A percentile compares a stretch with the other conserved stretches of the same genome.
These are phyloP conservation scores for Colletotrichum sp. DNA, from an alignment of 2,329 filamentous ascomycete species.

Conservation along the genomic window DNA sequence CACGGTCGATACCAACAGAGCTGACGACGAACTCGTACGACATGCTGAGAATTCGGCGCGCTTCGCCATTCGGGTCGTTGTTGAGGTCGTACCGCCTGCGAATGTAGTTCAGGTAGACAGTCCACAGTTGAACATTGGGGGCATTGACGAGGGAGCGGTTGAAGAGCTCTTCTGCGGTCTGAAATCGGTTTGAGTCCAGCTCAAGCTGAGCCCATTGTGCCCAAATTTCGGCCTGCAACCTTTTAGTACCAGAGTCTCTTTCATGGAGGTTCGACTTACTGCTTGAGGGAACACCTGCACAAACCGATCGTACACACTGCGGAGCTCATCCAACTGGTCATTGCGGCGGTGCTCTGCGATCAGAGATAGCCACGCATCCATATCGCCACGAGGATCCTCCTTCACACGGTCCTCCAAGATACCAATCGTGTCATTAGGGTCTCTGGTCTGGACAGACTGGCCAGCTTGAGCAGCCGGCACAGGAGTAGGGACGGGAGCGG, in stretches of 20 bases:
- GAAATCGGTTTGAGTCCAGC: slow-evolving; percentile 82
- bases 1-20: slow-evolving; percentile 89
- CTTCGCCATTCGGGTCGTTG: slow-evolving; percentile 77
- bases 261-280: slow-evolving; percentile 62
- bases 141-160: slow-evolving; percentile 78
- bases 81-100: slow-evolving; percentile 85
- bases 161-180: slow-evolving; percentile 83
- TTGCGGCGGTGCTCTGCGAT: slow-evolving; percentile 85
- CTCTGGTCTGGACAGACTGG: slow-evolving; percentile 25
- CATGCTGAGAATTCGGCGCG: slow-evolving; percentile 79
- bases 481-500: slow-evolving; percentile 43
- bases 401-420: slow-evolving; percentile 89
- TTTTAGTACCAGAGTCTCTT: slow-evolving; percentile 35
- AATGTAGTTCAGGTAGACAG: slow-evolving; percentile 93
- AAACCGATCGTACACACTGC: slow-evolving; percentile 84
- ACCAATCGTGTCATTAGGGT: slow-evolving; percentile 74
- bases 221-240: slow-evolving; percentile 84
- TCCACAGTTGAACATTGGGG: slow-evolving; percentile 88
- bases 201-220: slow-evolving; percentile 89
- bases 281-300: slow-evolving; percentile 87
- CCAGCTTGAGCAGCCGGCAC: slow-evolving; percentile 26
- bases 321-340: slow-evolving; percentile 81
- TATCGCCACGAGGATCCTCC: slow-evolving; percentile 90
- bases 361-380: slow-evolving; percentile 88
- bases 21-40: slow-evolving; percentile 93